Evolutionary conservation across 2,329 filamentous ascomycete species (phyloP).

Genomic region (Blastomyces gilchristii): DNA sequence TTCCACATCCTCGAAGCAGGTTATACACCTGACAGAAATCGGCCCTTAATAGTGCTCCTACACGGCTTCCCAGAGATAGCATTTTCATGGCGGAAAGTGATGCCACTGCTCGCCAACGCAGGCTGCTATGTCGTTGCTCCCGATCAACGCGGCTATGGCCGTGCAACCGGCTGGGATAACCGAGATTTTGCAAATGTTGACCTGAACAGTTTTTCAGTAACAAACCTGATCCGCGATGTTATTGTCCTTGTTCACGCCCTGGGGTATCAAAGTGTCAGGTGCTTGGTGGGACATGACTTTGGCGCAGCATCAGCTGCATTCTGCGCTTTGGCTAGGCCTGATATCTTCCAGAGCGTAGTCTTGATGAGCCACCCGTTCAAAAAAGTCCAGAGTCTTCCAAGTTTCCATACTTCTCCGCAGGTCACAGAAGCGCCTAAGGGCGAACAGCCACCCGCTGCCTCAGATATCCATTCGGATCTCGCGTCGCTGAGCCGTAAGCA

Average conservation of each 20-base stretch:
- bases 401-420: conserved; percentile 30
- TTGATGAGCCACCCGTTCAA: conserved; percentile 58
- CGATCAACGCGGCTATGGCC: conserved; percentile 58
- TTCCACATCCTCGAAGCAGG: conserved; percentile 53
- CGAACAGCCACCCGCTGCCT: conserved; percentile 13
- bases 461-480: conserved; percentile 48
- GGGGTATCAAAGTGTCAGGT: conserved; percentile 48
- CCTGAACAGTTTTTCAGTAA: conserved; percentile 47
- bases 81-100: conserved; percentile 57
- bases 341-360: conserved; percentile 52
- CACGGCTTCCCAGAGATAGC: conserved; percentile 61
- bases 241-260: conserved; percentile 52
- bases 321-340: conserved; percentile 52
- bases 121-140: conserved; percentile 58
- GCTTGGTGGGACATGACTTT: conserved; percentile 58
- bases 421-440: conserved; percentile 14
- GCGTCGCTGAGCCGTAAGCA: conserved; percentile 51
- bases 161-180: conserved; percentile 52
- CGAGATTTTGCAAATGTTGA: conserved; percentile 44
- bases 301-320: conserved; percentile 52
- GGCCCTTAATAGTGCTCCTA: conserved; percentile 50
- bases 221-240: conserved; percentile 51
- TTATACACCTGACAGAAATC: conserved; percentile 27
- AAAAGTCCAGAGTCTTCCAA: conserved; percentile 31
- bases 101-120: conserved; percentile 47